Evolutionary conservation across 106 monocot genomes (phyloP), one percentile per base, ranked within the genome.

Genomic region (Dendrobium chrysotoxum): DNA sequence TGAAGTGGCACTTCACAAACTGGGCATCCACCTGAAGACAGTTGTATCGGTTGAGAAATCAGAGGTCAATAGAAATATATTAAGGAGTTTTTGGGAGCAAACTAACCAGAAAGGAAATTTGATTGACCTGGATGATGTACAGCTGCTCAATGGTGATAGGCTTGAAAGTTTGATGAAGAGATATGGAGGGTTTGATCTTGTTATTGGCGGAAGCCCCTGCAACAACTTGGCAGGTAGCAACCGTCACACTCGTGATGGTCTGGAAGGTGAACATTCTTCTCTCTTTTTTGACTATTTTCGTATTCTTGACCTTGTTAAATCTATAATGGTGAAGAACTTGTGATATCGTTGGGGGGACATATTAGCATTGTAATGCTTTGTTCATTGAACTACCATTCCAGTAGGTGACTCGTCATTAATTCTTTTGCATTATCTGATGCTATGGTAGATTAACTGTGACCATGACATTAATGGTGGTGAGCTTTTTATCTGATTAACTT

Each of bases 211-310:
- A 20, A 78, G 78, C 39, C 78, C 78, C 31, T 96, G 96, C 80
- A 96, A 93, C 61, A 96, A 93, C 66, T 40, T 76, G 13, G 26
- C 76, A 1, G 76, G 76, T 5, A 96, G 93, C 79, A 96, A 96
- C 81, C 85, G 96, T 7, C 58, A 88, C 42, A 87, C 82, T 25
- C 83, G 96, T 1, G 90, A 89, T 77, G 96, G 96, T 13, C 70
- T 96, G 16, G 87, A 93, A 73, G 93, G 93, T 10, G 77, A 86
- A 41, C 89, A 94, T 23, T 94, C 93, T 5, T 81, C 87, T 20
- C 77, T 96, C 0, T 96, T 93, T 75, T 93, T 77, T 81, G 85
- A 96, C 53, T 96, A 96, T 46, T 85, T 88, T 70, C 82, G 96
- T 21, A 93, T 96, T 28, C 76, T 96, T 26, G 88, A 92, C 25